These are phyloP conservation scores for Apiospora saccharicola DNA, from an alignment of 2,329 filamentous ascomycete genomes.

Conservation along the genomic window DNA sequence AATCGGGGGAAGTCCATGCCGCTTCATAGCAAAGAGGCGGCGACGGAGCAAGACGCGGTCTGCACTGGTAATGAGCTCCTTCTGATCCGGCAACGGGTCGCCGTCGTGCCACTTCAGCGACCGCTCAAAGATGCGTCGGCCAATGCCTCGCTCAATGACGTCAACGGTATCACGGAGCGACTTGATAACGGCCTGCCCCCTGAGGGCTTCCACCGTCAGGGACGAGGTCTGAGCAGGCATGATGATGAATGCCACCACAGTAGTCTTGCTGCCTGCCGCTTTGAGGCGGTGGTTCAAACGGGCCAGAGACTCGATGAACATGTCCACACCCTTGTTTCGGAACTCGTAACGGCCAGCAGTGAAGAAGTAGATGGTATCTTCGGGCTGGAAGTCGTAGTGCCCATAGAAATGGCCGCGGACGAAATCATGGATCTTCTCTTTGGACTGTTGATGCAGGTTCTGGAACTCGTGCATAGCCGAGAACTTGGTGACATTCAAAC, in stretches of 20 bases:
- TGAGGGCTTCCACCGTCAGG: conserved; percentile 92
- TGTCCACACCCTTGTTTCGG: conserved; percentile 97
- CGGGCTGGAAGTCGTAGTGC: conserved; percentile 94
- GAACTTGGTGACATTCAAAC: conserved; percentile 98
- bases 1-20: conserved; percentile 87
- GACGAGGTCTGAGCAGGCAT: conserved; percentile 98
- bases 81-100: conserved; percentile 91
- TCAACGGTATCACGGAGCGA: conserved; percentile 92
- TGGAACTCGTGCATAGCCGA: conserved; percentile 99
- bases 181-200: conserved; percentile 97
- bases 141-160: conserved; percentile 91
- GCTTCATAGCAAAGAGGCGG: conserved; percentile 95
- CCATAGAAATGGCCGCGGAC: conserved; percentile 98
- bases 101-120: conserved; percentile 96
- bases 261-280: conserved; percentile 83
- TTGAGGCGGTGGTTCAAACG: conserved; percentile 95
- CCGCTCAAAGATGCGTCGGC: conserved; percentile 92
- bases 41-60: conserved; percentile 93
- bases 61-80: conserved; percentile 90
- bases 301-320: conserved; percentile 98
- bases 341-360: conserved; percentile 97
- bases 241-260: conserved; percentile 96
- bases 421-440: conserved; percentile 98
- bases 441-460: conserved; percentile 94
- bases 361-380: conserved; percentile 98